Evolutionary conservation across 1,284 basidiomycete species (phyloP).

Genomic region (Heterobasidion parviporum): DNA sequence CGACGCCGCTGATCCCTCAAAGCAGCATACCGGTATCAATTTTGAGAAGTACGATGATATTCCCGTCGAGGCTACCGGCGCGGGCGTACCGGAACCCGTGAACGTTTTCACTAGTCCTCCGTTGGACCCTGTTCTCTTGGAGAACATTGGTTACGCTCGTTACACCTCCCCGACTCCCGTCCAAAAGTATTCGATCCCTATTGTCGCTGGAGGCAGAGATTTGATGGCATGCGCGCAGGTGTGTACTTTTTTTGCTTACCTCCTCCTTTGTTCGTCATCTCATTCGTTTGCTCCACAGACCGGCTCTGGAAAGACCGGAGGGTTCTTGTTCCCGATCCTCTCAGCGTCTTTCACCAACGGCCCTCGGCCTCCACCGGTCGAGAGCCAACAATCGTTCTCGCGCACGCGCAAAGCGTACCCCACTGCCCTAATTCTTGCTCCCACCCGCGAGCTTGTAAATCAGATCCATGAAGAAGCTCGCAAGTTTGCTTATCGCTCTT

Average conservation of each 20-base stretch:
- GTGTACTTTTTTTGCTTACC: slow-evolving; percentile 17
- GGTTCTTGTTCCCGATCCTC: slow-evolving; percentile 99
- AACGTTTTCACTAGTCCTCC: slow-evolving; percentile 84
- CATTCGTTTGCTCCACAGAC: slow-evolving; percentile 46
- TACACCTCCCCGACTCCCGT: slow-evolving; percentile 97
- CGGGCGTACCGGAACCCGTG: slow-evolving; percentile 91
- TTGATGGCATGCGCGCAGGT: slow-evolving; percentile 99
- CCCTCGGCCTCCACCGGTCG: slow-evolving; percentile 62
- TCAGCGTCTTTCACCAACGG: slow-evolving; percentile 89
- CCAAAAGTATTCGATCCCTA: slow-evolving; percentile 99
- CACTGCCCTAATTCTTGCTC: slow-evolving; percentile 92
- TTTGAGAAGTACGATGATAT: slow-evolving; percentile 99
- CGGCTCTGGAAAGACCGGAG: slow-evolving; percentile 98
- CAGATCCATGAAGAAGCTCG: slow-evolving; percentile 99
- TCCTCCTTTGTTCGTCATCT: slow-evolving; percentile 8
- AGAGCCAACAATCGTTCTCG: slow-evolving; percentile 46
- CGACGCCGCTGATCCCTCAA: slow-evolving; percentile 75
- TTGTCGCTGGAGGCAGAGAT: slow-evolving; percentile 87
- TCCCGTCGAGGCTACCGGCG: slow-evolving; percentile 96
- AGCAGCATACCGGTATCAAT: slow-evolving; percentile 96
- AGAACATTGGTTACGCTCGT: slow-evolving; percentile 90
- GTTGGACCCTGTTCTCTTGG: slow-evolving; percentile 87
- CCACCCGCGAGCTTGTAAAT: slow-evolving; percentile 96
- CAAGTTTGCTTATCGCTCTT: slow-evolving; percentile 99
- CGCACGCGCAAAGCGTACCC: slow-evolving; percentile 89